These are phyloP conservation scores for Flaveria trinervia DNA, from an alignment of 129 eudicot species.

Conservation along the genomic window DNA sequence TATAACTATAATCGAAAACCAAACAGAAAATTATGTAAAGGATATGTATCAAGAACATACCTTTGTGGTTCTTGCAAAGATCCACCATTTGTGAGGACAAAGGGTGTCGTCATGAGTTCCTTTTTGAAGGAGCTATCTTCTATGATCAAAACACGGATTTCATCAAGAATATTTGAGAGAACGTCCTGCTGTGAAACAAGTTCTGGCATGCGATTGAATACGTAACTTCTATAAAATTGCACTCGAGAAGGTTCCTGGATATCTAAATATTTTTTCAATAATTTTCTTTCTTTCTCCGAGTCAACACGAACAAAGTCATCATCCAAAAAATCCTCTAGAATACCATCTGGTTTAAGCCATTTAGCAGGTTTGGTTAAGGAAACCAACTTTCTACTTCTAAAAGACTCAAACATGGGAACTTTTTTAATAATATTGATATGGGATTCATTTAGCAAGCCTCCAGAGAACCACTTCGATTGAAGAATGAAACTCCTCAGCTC, in stretches of 20 bases:
- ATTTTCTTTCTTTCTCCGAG: slow-evolving; percentile 78
- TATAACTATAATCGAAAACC: not conserved
- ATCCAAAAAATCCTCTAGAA: slow-evolving; percentile 70
- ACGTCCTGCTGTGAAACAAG: slow-evolving; percentile 54
- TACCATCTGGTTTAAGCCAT: slow-evolving; percentile 87
- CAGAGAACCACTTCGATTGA: slow-evolving; percentile 95
- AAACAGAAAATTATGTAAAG: slow-evolving; percentile 6
- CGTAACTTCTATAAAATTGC: slow-evolving; percentile 75
- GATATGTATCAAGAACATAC: slow-evolving; percentile 38
- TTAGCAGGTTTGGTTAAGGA: slow-evolving; percentile 61
- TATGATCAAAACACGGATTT: slow-evolving; percentile 63
- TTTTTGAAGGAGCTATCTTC: slow-evolving; percentile 70
- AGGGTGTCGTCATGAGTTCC: slow-evolving; percentile 66
- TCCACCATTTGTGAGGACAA: slow-evolving; percentile 73
- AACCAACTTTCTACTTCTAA: slow-evolving; percentile 64
- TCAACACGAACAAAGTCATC: slow-evolving; percentile 87
- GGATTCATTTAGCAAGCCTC: slow-evolving; percentile 45
- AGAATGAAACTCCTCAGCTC: slow-evolving; percentile 93
- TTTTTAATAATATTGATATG: slow-evolving; percentile 61
- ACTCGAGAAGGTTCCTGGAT: slow-evolving; percentile 71
- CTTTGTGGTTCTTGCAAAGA: slow-evolving; percentile 83
- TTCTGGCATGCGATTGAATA: slow-evolving; percentile 72
- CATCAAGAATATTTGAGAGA: slow-evolving; percentile 63
- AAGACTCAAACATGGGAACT: slow-evolving; percentile 95
- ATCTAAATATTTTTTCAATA: slow-evolving; percentile 58